Base-by-base conservation (phyloP, 2,329 filamentous ascomycete genomes). In the Aspergillus latus region DNA sequence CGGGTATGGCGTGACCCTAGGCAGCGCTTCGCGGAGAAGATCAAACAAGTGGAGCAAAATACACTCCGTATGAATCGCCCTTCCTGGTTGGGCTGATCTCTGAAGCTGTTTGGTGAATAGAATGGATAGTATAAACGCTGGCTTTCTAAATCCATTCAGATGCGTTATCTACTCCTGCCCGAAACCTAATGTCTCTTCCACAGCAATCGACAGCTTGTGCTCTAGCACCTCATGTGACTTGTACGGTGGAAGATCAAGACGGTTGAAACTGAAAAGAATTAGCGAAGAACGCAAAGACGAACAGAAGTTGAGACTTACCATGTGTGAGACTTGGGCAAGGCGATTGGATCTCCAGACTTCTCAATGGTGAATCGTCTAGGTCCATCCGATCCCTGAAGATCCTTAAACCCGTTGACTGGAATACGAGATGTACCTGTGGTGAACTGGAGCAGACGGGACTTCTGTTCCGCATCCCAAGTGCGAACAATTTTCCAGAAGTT, bases 391-490 rank as follows among this genome's bases (percentile, higher is more conserved):
- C 94, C 94, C 75, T 99, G 94, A 50, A 99, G 80, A 81, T 99
- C 94, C 79, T 99, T 99, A 84, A 99, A 99, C 6, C 94, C 94
- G 74, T 99, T 99, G 77, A 99, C 94, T 0, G 94, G 94, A 64
- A 99, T 99, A 78, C 94, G 88, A 49, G 92, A 96, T 11, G 94
- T 99, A 74, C 94, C 94, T 7, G 94, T 99, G 0, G 94, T 94
- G 73, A 99, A 99, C 75, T 99, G 94, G 67, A 99, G 78, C 60
- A 99, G 82, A 69, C 94, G 88, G 52, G 91, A 96, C 80, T 99
- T 99, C 76, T 99, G 94, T 76, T 99, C 94, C 29, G 94, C 92
- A 72, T 99, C 94, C 94, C 94, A 99, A 59, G 86, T 90, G 64
- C 93, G 88, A 63, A 99, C 94, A 57, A 84, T 82, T 81, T 96